Evolutionary conservation across 75 land plant genomes (phyloP).

Genomic region (Gnetum montanum): DNA sequence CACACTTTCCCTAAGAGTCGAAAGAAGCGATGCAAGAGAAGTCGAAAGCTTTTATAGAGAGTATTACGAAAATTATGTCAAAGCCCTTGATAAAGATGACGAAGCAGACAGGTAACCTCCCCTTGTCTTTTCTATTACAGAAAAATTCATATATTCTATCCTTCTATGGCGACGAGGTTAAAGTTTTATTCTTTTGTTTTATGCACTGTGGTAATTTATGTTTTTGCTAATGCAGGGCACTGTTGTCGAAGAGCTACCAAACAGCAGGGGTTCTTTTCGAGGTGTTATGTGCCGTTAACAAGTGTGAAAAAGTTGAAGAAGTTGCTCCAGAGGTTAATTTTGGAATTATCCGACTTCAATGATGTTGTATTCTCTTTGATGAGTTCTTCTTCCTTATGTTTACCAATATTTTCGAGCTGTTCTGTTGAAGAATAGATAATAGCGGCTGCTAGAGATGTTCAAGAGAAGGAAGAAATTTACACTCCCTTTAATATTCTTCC

Average conservation of each 20-base stretch:
- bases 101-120: slow-evolving; percentile 83
- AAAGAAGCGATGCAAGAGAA: slow-evolving; percentile 85
- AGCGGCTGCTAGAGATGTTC: slow-evolving; percentile 86
- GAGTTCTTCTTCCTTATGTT: not conserved
- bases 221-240: slow-evolving; percentile 58
- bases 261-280: slow-evolving; percentile 95
- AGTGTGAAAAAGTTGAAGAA: slow-evolving; percentile 77
- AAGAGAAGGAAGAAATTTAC: slow-evolving; percentile 89
- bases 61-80: slow-evolving; percentile 80
- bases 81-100: slow-evolving; percentile 79
- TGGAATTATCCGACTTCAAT: not conserved
- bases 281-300: slow-evolving; percentile 86
- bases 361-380: not conserved
- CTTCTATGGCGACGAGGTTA: too few species aligned
- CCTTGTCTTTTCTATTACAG: too few species aligned
- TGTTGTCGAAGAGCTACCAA: slow-evolving; percentile 78
- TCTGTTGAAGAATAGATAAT: slow-evolving; percentile 56
- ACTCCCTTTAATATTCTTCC: slow-evolving; percentile 93
- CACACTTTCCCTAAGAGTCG: slow-evolving; percentile 58
- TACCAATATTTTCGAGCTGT: not conserved
- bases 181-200: not conserved
- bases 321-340: slow-evolving; percentile 87
- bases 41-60: slow-evolving; percentile 81
- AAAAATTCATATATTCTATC: too few species aligned
- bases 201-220: not conserved